Evolutionary conservation across 108 stramenopile genomes (phyloP), one percentile per base, ranked within the genome.

Genomic region (Nannochloropsis oceanica): DNA sequence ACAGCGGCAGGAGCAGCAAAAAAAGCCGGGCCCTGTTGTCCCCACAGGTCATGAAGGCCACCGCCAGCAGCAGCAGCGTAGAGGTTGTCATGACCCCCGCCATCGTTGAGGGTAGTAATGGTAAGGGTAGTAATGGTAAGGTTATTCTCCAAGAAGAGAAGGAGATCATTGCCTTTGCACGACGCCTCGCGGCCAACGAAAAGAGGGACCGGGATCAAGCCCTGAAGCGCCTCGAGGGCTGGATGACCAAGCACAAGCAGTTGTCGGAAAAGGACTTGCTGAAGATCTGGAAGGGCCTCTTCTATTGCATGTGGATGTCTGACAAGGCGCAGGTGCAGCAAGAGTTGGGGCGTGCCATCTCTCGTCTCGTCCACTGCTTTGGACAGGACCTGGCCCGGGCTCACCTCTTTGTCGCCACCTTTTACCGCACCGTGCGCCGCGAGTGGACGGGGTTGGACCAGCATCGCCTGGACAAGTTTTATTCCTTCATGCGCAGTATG

Each of bases 221-320:
- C 59, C n/a, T 73, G n/a, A 73, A 73, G n/a, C 59, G 59, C 59
- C 80, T 81, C 1, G 80, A 81, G 80, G 26, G 22, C 80, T 81
- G 80, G 80, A 25, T 81, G 25, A 14, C 80, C 13, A 81, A 81
- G 25, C 80, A 27, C 80, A 84, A 79, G 27, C 8, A 11, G 26
- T 13, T 83, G 12, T 20, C 18, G 11, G 82, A 83, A 22, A 59
- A 44, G n/a, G 86, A 87, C 22, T 25, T 80, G 10, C 73, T 83
- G 26, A 86, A 91, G 87, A 87, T 91, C 18, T 91, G 91, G 91
- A 89, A 89, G 44, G 89, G 89, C 12, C 85, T 91, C 27, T 91
- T 88, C 86, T 91, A 91, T 85, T 91, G 89, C 88, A 87, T 91
- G 86, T 91, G 90, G 88, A 87, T 91, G 88, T 89, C 90, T 42